Evolutionary conservation across 352 stramenopile species (phyloP).

Genomic region (Globisporangium cederbergense): DNA sequence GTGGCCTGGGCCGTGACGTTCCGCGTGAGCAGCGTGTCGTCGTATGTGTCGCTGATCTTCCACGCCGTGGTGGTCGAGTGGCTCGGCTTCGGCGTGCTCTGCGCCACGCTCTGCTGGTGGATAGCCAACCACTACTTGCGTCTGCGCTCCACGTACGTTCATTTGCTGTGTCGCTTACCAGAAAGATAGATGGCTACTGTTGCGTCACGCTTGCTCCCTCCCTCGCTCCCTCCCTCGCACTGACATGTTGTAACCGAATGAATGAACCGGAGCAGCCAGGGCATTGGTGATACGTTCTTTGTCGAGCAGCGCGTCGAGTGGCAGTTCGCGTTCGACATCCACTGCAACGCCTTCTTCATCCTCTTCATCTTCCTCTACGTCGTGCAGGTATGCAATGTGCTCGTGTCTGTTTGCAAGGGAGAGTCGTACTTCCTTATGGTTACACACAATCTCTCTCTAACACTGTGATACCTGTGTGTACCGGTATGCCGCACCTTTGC

Average conservation of each 20-base stretch:
- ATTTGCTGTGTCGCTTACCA: constrained; percentile 4
- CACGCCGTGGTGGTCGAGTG: constrained; percentile 81
- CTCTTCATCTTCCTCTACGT: constrained; percentile 96
- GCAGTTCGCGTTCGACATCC: constrained; percentile 99
- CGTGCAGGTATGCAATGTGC: constrained; percentile 49
- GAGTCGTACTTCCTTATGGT: neutral
- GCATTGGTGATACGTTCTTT: constrained; percentile 76
- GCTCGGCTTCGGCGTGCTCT: constrained; percentile 69
- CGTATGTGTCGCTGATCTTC: constrained; percentile 66
- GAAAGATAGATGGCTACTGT: neutral
- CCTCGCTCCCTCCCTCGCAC: neutral
- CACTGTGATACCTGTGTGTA: neutral
- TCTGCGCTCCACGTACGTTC: constrained; percentile 45
- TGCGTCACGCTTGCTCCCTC: neutral
- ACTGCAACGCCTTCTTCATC: constrained; percentile 99
- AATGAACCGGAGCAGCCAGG: constrained; percentile 32
- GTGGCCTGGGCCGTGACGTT: constrained; percentile 82
- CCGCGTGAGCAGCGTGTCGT: constrained; percentile 42
- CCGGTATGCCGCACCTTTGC: neutral
- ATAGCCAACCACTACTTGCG: constrained; percentile 70
- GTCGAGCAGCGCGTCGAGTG: constrained; percentile 98
- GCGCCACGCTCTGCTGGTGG: constrained; percentile 74
- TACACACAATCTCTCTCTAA: neutral
- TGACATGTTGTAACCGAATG: neutral
- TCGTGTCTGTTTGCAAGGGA: too few species aligned